Evolutionary conservation across 1,284 basidiomycete species (phyloP), one percentile per base, ranked within the genome.

Genomic region (Flammula alnicola): DNA sequence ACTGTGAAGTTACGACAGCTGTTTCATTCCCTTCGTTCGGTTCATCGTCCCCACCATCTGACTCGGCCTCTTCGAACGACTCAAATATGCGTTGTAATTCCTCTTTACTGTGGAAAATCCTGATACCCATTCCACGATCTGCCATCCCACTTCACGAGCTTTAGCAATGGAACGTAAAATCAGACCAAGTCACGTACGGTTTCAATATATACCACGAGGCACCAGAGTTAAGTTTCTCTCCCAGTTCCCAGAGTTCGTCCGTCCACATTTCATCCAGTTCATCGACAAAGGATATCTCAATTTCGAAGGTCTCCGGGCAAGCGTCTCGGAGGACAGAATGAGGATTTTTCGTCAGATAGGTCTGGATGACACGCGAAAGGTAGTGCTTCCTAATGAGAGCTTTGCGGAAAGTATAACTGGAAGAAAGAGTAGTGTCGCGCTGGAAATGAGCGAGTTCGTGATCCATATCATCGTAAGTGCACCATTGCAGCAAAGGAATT

Each of bases 341-440:
- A 0, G 84, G 77, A 52, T 84, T 77, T 70, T 98, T 97, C 37
- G 78, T 83, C 44, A 87, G 63, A 67, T 92, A 93, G 27, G 84
- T 80, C 16, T 81, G 81, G 14, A 96, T 79, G 37, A 85, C 87
- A 29, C 84, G 80, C 19, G 95, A 88, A 2, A 99, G 79, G 66
- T 90, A 95, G 64, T 98, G 95, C 68, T 99, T 99, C 49, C 97
- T 83, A 58, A 98, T 99, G 36, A 99, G 79, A 20, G 90, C 88
- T 67, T 98, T 96, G 45, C 95, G 84, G 65, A 97, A 95, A 11
- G 86, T 86, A 64, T 96, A 97, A 37, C 88, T 89, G 6, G 91
- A 95, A 1, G 92, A 83, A 27, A 95, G 78, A 27, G 89, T 80
- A 11, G 62, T 60, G 39, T 68, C 54, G 14, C 76, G 74, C 20